Percentiles rank a stretch among this genome's conserved stretches.
These are phyloP conservation scores for Raffaelea ambrosiae DNA, from an alignment of 2,329 filamentous ascomycete genomes.

Conservation along the genomic window DNA sequence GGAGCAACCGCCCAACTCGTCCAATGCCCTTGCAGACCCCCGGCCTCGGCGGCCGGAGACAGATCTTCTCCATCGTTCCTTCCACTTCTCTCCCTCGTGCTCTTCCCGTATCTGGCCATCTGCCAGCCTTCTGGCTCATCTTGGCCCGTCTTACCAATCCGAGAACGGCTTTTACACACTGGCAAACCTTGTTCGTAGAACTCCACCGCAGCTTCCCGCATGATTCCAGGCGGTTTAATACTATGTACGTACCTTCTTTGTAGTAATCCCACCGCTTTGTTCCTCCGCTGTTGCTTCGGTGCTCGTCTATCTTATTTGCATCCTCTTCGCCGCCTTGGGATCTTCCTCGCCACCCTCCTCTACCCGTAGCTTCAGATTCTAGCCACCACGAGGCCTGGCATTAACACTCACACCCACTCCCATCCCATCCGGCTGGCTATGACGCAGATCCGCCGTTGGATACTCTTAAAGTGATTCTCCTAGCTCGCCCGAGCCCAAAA, in stretches of 20 bases:
- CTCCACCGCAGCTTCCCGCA: too few species aligned
- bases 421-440: neutral
- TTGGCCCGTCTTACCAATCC: neutral
- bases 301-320: neutral
- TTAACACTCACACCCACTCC: neutral
- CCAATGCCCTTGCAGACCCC: neutral
- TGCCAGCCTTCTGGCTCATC: neutral
- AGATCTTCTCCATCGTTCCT: neutral
- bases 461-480: neutral
- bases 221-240: too few species aligned
- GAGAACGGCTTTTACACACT: neutral
- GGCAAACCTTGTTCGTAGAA: neutral
- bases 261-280: neutral
- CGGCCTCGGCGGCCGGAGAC: neutral
- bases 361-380: too few species aligned
- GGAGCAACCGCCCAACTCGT: neutral
- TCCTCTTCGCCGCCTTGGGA: neutral
- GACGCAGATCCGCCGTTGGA: neutral
- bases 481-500: neutral
- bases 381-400: too few species aligned
- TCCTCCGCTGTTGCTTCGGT: neutral
- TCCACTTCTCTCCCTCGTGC: neutral
- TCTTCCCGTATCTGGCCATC: too few species aligned
- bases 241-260: too few species aligned
- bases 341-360: too few species aligned